Evolutionary conservation across 176 grass and related monocot species (phyloP).

Genomic region (Avena sativa): DNA sequence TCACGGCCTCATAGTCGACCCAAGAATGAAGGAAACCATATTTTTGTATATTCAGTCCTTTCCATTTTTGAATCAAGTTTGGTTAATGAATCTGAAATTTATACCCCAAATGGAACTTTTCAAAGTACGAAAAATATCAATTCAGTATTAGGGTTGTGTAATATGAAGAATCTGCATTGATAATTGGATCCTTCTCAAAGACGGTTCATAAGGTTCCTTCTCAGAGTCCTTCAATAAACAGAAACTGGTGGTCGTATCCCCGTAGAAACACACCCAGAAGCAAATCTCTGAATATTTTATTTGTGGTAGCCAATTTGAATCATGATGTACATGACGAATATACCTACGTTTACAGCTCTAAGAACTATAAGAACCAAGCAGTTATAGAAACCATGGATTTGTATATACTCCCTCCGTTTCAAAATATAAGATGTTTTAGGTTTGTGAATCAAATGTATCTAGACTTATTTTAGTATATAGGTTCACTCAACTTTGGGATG

Average conservation of each 20-base stretch:
- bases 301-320: neutral
- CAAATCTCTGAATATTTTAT: neutral
- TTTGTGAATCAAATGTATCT: too few relatives aligned
- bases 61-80: neutral
- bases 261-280: neutral
- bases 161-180: neutral
- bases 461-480: too few relatives aligned
- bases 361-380: neutral
- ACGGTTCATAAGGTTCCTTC: neutral
- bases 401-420: too few relatives aligned
- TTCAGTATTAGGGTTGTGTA: neutral
- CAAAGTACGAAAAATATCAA: neutral
- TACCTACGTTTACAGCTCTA: neutral
- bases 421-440: too few relatives aligned
- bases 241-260: neutral
- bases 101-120: neutral
- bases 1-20: neutral
- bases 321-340: neutral
- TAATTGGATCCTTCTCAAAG: neutral
- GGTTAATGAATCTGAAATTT: neutral
- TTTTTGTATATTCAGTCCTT: neutral
- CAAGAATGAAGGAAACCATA: neutral
- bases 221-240: neutral
- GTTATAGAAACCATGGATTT: neutral
- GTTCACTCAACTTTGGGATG: too few relatives aligned